phyloP scores from a whole-genome alignment of 2,329 filamentous ascomycete species.

The Aspergillus novoparasiticus region DNA sequence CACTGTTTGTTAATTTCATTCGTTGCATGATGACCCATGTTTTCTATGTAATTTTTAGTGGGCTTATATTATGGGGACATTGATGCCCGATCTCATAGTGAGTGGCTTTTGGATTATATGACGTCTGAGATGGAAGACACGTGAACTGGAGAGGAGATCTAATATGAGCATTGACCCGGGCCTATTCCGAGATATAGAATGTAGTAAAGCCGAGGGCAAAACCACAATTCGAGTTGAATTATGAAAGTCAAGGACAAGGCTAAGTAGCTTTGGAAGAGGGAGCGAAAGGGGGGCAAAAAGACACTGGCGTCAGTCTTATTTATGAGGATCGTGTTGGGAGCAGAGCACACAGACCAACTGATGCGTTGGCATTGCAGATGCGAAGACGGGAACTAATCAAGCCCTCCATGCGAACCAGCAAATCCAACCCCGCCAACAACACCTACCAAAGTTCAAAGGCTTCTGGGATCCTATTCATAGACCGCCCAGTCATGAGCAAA shows the following conservation, averaged over 20 bases:
- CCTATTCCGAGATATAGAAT: background rate
- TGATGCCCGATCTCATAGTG: constrained; percentile 1
- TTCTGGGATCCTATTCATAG: constrained; percentile 4
- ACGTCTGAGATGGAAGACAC: background rate
- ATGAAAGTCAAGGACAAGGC: background rate
- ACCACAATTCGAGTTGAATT: background rate
- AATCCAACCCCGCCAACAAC: constrained; percentile 22
- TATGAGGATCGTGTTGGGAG: constrained; percentile 15
- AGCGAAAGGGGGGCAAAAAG: background rate
- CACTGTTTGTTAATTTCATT: constrained; percentile 2
- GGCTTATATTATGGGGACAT: background rate
- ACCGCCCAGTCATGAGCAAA: background rate
- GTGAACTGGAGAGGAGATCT: background rate
- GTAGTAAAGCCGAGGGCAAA: background rate
- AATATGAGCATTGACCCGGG: background rate
- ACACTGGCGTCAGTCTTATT: constrained; percentile 16
- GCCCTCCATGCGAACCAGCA: constrained; percentile 19
- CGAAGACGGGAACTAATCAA: constrained; percentile 29
- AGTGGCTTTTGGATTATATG: background rate
- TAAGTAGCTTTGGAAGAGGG: background rate
- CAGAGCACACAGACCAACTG: constrained; percentile 31
- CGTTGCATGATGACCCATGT: constrained; percentile 1
- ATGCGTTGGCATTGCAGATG: constrained; percentile 35
- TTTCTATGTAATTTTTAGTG: constrained; percentile 7
- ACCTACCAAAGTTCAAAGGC: constrained; percentile 10